Evolutionary conservation across 208 protist genomes (phyloP), one percentile per base, ranked within the genome.

Genomic region (Trichomonas gallinae): DNA sequence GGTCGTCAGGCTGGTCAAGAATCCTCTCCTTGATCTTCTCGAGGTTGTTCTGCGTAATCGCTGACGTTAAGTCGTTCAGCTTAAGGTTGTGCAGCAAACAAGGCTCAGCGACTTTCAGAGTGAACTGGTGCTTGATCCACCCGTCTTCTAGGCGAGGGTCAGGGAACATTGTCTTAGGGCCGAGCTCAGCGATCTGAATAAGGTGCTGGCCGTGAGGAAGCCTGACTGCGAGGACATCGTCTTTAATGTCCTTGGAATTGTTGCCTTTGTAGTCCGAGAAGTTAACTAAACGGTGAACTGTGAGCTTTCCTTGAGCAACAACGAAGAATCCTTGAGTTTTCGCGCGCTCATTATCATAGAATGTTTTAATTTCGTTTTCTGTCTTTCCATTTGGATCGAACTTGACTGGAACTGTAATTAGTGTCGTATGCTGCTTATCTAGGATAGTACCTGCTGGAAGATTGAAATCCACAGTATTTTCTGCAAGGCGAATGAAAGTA

Each of bases 111-210:
- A 93, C 87, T 31, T 48, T 34, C 31, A 93, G 42, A 38, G 87
- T 42, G 31, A 48, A 93, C 38, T 42, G 87, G 51, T 93, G 44
- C 38, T 34, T 34, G 15, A 93, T 38, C 13, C 44, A 93, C 26
- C 58, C 58, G 26, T 46, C 38, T 36, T 89, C 13, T 51, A 93
- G 15, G 17, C 13, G 8, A 58, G 87, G 87, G 36, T 93, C n/a
- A 51, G 87, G 87, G 31, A 93, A 44, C 87, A 93, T 93, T 93
- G 87, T 42, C 31, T 93, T 93, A 38, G 87, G 87, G 11, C 87
- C 87, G n/a, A 40, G 45, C 13, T 48, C 44, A 31, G 17, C 87
- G 38, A 93, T 38, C 26, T 26, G 21, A 17, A 93, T 44, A 15
- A n/a, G 17, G 51, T 93, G 87, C 44, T 93, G 42, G 3, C 87